These are phyloP conservation scores for Ampelocalamus luodianensis DNA, from an alignment of 176 grass and related monocot genomes.

Conservation along the genomic window DNA sequence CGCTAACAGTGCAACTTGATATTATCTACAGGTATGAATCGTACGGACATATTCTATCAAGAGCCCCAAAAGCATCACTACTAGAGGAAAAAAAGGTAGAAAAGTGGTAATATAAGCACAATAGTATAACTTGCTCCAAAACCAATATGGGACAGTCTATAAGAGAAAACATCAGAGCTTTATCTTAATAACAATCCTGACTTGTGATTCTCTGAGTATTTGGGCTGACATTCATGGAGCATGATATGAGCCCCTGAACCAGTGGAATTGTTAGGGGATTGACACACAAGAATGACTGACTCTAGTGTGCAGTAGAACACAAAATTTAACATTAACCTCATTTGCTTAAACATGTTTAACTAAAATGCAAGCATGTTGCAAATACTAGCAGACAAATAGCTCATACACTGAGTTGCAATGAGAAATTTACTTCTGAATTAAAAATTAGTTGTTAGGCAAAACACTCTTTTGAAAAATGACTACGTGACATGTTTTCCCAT, in stretches of 20 bases:
- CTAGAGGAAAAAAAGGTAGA: background rate
- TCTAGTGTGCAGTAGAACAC: background rate
- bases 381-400: background rate
- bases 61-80: background rate
- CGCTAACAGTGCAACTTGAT: background rate
- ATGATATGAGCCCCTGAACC: constrained; percentile 50
- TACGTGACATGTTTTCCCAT: background rate
- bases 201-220: constrained; percentile 48
- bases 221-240: constrained; percentile 56
- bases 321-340: background rate
- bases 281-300: background rate
- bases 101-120: background rate
- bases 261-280: constrained; percentile 4
- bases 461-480: background rate
- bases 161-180: background rate
- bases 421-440: background rate
- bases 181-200: constrained; percentile 61
- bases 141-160: background rate
- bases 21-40: background rate
- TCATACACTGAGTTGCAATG: background rate
- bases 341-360: background rate
- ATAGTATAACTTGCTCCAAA: background rate
- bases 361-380: background rate
- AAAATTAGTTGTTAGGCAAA: background rate
- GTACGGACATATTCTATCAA: background rate